phyloP scores from a whole-genome alignment of 208 protist genomes.

The Naegleria lovaniensis region DNA sequence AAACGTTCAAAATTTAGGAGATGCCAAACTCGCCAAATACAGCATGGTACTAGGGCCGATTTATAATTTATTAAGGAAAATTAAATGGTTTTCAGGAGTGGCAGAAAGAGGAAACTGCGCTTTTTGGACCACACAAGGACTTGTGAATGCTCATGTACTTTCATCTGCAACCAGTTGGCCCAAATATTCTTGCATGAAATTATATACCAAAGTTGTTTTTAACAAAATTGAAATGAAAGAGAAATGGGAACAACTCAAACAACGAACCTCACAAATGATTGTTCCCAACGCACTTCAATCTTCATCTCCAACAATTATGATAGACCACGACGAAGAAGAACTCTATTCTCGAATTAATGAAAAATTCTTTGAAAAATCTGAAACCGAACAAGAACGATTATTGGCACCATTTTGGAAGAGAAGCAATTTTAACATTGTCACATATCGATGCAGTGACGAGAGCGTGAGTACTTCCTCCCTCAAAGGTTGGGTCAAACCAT shows the following conservation, averaged over 20 bases:
- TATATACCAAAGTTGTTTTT: background rate
- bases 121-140: background rate
- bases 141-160: background rate
- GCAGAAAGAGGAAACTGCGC: background rate
- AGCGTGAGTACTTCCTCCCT: background rate
- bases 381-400: background rate
- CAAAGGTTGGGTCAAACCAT: background rate
- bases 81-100: background rate
- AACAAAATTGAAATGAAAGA: background rate
- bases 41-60: background rate
- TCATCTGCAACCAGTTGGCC: background rate
- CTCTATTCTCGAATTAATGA: background rate
- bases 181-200: background rate
- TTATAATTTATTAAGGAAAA: constrained; percentile 8
- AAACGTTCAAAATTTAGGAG: background rate
- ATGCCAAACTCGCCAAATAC: background rate
- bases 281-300: no score
- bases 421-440: constrained; percentile 14
- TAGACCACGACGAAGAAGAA: background rate
- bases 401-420: background rate
- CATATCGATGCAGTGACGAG: background rate
- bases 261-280: no score
- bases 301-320: no score
- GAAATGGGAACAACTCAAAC: background rate
- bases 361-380: background rate